Base-by-base conservation (phyloP, 805 yeast species). In the Nematodospora valgi region DNA sequence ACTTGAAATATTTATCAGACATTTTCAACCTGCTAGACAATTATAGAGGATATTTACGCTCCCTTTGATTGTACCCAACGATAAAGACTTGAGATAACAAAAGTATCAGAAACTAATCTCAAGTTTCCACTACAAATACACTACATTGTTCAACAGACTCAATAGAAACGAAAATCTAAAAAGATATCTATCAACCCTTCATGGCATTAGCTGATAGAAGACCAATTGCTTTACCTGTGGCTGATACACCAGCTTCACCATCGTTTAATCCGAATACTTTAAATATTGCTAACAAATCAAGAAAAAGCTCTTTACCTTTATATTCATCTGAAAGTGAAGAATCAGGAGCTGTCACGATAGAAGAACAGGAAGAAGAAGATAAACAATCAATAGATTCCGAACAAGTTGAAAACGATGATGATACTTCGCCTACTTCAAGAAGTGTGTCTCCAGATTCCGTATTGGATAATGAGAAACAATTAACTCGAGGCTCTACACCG, bases 191-290 rank as follows among this genome's bases (percentile, higher is more conserved):
- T 10, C 17, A 15, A 15, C 6, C 6, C 21, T 6, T 18, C 30
- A 78, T 78, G 84, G 84, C 84, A 38, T 68, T 78, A 61, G 78
- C 84, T 42, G 80, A 78, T 52, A 72, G 80, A 65, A 75, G 82
- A 68, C 82, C 82, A 18, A 67, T 76, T 35, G 74, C 70, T 33
- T 63, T 76, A 47, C 74, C 80, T 30, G 69, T 68, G 16, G 56
- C 72, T 29, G 68, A 76, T 13, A 56, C 72, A 9, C 70, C 74
- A 13, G 63, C 72, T 24, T 56, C 70, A 5, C 72, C 72, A 6
- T 56, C 71, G 14, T 66, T 60, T 45, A 60, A 61, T 37, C 55
- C 68, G 15, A 50, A 47, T 31, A 43, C 58, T 22, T 50, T 54
- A 40, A 46, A 46, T 23, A 8, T 26, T 14, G 5, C 30, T 13